Base-by-base conservation (phyloP, 306 rosid species). In the Cucumis cinereus region DNA sequence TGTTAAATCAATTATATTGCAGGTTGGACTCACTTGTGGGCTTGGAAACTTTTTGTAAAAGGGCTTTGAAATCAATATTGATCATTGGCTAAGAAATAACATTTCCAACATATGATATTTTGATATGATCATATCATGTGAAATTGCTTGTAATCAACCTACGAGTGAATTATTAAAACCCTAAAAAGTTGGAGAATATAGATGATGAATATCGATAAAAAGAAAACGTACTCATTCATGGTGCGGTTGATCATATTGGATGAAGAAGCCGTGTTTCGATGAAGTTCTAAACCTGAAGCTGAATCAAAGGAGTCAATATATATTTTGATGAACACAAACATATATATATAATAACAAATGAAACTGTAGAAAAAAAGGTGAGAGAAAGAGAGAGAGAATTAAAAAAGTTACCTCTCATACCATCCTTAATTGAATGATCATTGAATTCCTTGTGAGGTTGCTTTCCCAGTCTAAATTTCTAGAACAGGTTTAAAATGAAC, bases 401-500 rank as follows among this genome's bases (percentile, higher is more conserved):
- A 74, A 87, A 30, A 30, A 5, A 89, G 53, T 68, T 28, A 41
- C 84, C 90, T 93, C 97, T 88, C 90, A 89, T 88, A 83, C 95
- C 93, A 86, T 91, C 96, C 93, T 94, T 94, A 49, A 94, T 85
- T 12, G 99, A 86, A 79, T 94, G 99, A 78, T 94, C 99, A 82
- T 84, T 90, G 90, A 90, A 94, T 81, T 94, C 99, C 87, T 94
- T 94, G 89, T 94, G 99, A 83, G 99, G 99, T 75, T 94, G 99
- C 93, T 94, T 94, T 15, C 99, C 99, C 63, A 94, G 96, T 92
- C 99, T 92, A 74, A 92, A 94, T 85, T 94, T 94, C 99, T 94
- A 78, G 75, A 75, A 78, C 35, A 30, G 71, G 77, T 80, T 76
- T 77, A 41, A 81, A 77, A 45, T 33, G 76, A 73, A 83, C 30